These are phyloP conservation scores for Platanthera guangdongensis DNA, from an alignment of 106 monocot species.

Conservation along the genomic window DNA sequence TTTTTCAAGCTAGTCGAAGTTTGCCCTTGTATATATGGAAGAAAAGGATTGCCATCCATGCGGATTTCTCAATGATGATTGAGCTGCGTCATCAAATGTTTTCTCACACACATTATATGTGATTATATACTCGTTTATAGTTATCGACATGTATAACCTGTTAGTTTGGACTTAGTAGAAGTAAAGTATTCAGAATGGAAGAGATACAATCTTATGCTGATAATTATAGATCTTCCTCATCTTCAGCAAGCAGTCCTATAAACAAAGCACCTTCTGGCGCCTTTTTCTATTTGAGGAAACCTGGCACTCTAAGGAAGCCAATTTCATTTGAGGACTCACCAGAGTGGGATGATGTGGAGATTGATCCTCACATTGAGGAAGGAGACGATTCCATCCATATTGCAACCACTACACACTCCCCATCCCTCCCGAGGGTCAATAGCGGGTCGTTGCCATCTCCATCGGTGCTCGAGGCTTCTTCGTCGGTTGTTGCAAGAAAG, in stretches of 20 bases:
- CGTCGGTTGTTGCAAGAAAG: conserved; percentile 45
- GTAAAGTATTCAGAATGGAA: conserved; percentile 28
- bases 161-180: not conserved
- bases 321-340: conserved; percentile 98
- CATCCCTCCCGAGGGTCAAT: conserved; percentile 60
- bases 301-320: conserved; percentile 50
- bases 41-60: not conserved
- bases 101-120: not conserved
- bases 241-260: conserved; percentile 89
- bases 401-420: conserved; percentile 54
- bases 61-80: not conserved
- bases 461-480: conserved; percentile 35
- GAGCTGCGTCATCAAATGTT: not conserved
- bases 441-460: conserved; percentile 64
- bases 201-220: conserved; percentile 62
- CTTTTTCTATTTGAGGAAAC: conserved; percentile 74
- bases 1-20: not conserved
- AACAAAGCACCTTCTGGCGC: conserved; percentile 35
- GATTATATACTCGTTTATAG: not conserved
- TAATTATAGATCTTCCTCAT: conserved; percentile 85
- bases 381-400: conserved; percentile 58
- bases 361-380: conserved; percentile 57
- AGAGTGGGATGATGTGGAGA: conserved; percentile 87
- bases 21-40: not conserved
- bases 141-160: not conserved